Evolutionary conservation across 768 basidiomycete genomes (phyloP).

Genomic region (Rhodocollybia butyracea): DNA sequence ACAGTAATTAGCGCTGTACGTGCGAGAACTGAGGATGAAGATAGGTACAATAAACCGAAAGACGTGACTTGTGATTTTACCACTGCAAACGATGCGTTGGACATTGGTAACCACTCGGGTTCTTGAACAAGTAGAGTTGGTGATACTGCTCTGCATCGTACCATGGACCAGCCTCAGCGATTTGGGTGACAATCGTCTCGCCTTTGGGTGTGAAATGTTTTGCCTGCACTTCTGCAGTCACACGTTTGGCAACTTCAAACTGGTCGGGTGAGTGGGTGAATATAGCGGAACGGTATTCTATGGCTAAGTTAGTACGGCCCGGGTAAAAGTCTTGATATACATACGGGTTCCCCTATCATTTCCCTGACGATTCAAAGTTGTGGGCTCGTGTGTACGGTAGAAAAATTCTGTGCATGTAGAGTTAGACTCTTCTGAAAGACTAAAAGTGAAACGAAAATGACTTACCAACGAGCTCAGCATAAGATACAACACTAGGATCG

Average conservation of each 20-base stretch:
- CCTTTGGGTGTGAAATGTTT: conserved; percentile 77
- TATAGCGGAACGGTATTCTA: conserved; percentile 93
- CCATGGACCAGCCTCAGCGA: conserved; percentile 70
- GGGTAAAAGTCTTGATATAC: conserved; percentile 21
- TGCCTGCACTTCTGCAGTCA: conserved; percentile 80
- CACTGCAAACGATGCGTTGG: conserved; percentile 85
- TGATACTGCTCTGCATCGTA: conserved; percentile 83
- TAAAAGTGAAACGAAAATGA: conserved; percentile 11
- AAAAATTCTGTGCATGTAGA: conserved; percentile 67
- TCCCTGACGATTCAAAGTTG: conserved; percentile 78
- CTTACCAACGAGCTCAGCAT: conserved; percentile 84
- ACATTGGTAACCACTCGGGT: conserved; percentile 89
- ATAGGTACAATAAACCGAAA: neutral
- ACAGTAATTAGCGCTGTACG: too few species aligned
- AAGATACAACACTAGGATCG: conserved; percentile 72
- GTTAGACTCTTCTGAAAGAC: neutral
- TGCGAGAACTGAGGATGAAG: neutral
- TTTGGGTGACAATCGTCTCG: conserved; percentile 75
- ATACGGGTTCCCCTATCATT: conserved; percentile 73
- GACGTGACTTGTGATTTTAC: too few species aligned
- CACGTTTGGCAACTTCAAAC: conserved; percentile 61
- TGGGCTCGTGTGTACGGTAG: conserved; percentile 93
- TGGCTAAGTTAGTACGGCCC: neutral
- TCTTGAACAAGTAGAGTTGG: conserved; percentile 79
- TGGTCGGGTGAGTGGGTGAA: conserved; percentile 80